A percentile compares a stretch with the other conserved stretches of the same genome.
Conservation (phyloP, 768 basidiomycete genomes). For the Pholiota molesta region DNA sequence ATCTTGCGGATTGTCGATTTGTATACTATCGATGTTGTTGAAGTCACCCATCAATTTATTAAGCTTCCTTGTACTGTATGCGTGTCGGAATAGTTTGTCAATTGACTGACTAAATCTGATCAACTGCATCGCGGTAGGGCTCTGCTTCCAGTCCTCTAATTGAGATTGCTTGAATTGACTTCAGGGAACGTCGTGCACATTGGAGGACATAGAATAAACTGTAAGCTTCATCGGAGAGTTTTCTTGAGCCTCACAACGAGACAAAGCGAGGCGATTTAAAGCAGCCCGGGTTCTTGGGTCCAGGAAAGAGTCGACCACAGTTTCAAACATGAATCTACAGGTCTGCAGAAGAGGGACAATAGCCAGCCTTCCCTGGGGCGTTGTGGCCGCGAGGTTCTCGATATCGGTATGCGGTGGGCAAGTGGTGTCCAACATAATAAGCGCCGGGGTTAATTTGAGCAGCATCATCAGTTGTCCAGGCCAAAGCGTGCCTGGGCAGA, state of each 20-base stretch:
- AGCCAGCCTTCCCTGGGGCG: neutral
- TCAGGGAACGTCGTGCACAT: neutral
- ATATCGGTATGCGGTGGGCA: conserved; percentile 3
- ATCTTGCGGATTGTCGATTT: neutral
- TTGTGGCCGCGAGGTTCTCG: neutral
- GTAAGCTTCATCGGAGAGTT: neutral
- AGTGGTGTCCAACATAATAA: neutral
- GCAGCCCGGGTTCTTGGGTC: neutral
- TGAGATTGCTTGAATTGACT: conserved; percentile 7
- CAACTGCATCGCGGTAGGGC: neutral
- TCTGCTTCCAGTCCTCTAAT: neutral
- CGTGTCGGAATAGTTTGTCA: neutral
- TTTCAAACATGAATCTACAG: conserved; percentile 6
- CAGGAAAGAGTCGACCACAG: neutral
- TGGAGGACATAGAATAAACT: conserved; percentile 4
- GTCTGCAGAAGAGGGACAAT: neutral
- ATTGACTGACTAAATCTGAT: neutral
- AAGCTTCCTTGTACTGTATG: too few species aligned
- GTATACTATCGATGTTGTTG: neutral
- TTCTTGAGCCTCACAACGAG: neutral
- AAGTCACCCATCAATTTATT: neutral
- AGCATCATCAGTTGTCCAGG: neutral
- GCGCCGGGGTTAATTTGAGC: neutral
- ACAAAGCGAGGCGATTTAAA: neutral
- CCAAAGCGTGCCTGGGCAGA: neutral